phyloP scores from a whole-genome alignment of 257 asterid species.

The Pogostemon cablin region DNA sequence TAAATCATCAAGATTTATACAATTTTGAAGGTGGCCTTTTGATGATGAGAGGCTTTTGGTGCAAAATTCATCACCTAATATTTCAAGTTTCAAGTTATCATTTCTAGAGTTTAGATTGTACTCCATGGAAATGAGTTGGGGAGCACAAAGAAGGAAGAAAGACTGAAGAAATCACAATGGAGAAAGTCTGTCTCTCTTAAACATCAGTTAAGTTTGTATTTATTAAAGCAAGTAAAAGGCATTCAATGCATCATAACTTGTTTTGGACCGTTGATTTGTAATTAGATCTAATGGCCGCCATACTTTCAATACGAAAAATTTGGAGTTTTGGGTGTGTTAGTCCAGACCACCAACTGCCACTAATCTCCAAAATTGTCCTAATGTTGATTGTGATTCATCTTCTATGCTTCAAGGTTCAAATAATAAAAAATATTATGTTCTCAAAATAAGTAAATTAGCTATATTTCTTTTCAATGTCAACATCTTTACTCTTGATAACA shows the following conservation, averaged over 20 bases:
- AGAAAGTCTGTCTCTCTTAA: constrained; percentile 32
- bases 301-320: background rate
- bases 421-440: no score
- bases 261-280: constrained; percentile 33
- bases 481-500: no score
- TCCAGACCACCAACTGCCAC: background rate
- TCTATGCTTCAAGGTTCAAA: no score
- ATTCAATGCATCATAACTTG: constrained; percentile 38
- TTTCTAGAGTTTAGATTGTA: constrained; percentile 24
- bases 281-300: constrained; percentile 37
- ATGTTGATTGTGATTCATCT: no score
- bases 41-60: constrained; percentile 38
- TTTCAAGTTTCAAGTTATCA: constrained; percentile 44
- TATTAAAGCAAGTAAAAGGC: constrained; percentile 42
- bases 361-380: background rate
- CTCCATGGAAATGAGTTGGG: constrained; percentile 40
- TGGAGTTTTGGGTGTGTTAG: background rate
- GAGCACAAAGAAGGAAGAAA: constrained; percentile 35
- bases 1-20: constrained; percentile 43
- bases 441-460: no score
- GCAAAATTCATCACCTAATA: constrained; percentile 46
- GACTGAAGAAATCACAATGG: constrained; percentile 29
- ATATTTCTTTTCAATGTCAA: no score
- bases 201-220: constrained; percentile 43
- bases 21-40: constrained; percentile 46